Evolutionary conservation across 805 yeast genomes (phyloP), one percentile per base, ranked within the genome.

Genomic region (Metschnikowia dekortorum): DNA sequence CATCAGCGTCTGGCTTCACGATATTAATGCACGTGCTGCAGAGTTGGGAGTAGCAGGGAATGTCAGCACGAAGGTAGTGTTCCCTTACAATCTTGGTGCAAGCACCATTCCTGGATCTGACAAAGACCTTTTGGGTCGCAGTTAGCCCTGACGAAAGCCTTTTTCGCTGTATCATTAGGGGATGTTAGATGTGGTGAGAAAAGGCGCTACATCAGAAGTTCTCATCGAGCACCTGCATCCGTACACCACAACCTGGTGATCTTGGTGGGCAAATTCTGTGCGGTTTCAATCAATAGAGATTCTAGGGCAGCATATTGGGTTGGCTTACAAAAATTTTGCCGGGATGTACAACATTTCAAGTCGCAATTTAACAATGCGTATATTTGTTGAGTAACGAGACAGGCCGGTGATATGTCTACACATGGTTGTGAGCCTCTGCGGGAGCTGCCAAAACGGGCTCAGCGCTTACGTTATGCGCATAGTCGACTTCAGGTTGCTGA

Each of bases 41-140:
- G 1, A 80, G 71, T 55, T 71, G 75, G 2, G 96, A 88, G 47
- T 85, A 82, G 68, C 99, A 94, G 16, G 97, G 96, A 46, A 94
- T 89, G 68, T 94, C 99, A 48, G 81, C 82, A 66, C 99, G 79
- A 50, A 94, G 73, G 64, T 94, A 94, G 67, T 92, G 99, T 64
- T 94, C 99, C 57, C 97, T 78, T 8, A 92, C 96, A 29, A 94
- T 80, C 65, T 94, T 92, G 34, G 90, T 78, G 5, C 97, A 97
- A 41, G 85, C 84, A 8, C 98, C 98, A 54, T 86, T 83, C 60
- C 94, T 79, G 2, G 97, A 88, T 60, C 97, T 74, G 50, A 94
- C 96, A 70, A 87, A 92, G 13, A 94, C 96, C 67, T 92, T 92
- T 44, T 86, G 87, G 0, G 94, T 85, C 32, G 86, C 94, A 2